phyloP scores from a whole-genome alignment of 1,139 yeast species.

The Candida sanyaensis region DNA sequence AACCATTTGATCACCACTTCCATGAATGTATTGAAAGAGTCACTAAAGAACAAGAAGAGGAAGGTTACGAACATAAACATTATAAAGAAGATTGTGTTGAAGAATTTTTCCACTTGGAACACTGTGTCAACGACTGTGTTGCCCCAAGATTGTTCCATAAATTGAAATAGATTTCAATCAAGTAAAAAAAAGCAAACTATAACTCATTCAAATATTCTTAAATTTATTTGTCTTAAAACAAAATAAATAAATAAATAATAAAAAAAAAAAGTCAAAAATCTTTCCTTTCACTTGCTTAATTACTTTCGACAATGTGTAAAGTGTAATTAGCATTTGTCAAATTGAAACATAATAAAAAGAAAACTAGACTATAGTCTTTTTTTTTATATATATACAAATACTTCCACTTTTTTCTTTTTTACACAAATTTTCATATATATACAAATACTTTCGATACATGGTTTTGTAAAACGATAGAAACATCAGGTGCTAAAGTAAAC shows the following conservation, averaged over 20 bases:
- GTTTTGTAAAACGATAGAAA: no score
- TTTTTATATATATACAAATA: not conserved
- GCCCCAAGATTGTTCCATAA: slow-evolving; percentile 88
- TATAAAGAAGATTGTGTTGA: slow-evolving; percentile 97
- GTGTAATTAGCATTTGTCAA: slow-evolving; percentile 2
- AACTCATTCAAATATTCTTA: not conserved
- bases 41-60: slow-evolving; percentile 80
- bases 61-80: slow-evolving; percentile 73
- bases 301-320: slow-evolving; percentile 1
- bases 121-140: slow-evolving; percentile 89
- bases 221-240: not conserved
- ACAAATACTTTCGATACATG: not conserved
- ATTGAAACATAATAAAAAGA: not conserved
- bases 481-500: not conserved
- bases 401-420: not conserved
- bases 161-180: slow-evolving; percentile 56
- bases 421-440: not conserved
- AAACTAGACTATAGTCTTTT: not conserved
- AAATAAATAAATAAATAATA: not conserved
- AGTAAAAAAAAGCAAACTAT: not conserved
- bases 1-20: slow-evolving; percentile 82
- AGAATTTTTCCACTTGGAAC: slow-evolving; percentile 96
- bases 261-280: not conserved
- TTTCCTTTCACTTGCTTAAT: not conserved
- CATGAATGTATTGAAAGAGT: slow-evolving; percentile 96